Conservation (phyloP, 495 filamentous ascomycete genomes). For the Physcia stellaris region DNA sequence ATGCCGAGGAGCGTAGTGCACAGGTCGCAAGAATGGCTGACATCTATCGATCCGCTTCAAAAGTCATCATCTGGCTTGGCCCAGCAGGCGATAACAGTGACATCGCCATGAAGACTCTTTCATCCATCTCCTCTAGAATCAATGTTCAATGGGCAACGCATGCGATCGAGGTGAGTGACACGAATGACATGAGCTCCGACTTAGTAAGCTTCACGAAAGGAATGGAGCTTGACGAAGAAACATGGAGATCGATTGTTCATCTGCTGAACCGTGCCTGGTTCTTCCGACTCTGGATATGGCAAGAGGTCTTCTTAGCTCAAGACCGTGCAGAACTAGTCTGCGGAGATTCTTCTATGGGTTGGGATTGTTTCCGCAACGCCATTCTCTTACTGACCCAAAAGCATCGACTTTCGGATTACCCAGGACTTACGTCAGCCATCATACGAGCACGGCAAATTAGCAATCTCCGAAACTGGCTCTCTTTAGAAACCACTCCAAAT, state of each 20-base stretch:
- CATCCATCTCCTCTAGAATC: constrained; percentile 1
- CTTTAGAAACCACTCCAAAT: not conserved
- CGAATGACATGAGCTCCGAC: not conserved
- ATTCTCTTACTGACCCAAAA: not conserved
- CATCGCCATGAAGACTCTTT: not conserved
- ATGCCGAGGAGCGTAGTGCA: constrained; percentile 14
- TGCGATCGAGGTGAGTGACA: not conserved
- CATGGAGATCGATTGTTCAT: not conserved
- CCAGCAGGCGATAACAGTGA: not conserved
- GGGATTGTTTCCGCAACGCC: not conserved
- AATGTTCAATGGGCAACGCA: not conserved
- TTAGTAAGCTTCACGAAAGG: not conserved
- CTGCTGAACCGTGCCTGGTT: constrained; percentile 11
- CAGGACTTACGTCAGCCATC: not conserved
- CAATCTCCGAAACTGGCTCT: not conserved
- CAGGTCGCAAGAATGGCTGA: constrained; percentile 21
- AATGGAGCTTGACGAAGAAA: not conserved
- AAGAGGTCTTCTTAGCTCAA: constrained; percentile 7
- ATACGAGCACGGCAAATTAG: not conserved
- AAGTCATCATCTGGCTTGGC: constrained; percentile 18
- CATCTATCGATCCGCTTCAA: constrained; percentile 16
- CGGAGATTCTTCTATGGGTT: not conserved
- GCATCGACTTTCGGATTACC: not conserved
- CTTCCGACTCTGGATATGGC: constrained; percentile 12
- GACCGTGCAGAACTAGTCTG: not conserved